A percentile compares a stretch with the other conserved stretches of the same genome.
Evolutionary conservation across 164 flowering plant species (phyloP).

Genomic region (Magnolia officinalis): DNA sequence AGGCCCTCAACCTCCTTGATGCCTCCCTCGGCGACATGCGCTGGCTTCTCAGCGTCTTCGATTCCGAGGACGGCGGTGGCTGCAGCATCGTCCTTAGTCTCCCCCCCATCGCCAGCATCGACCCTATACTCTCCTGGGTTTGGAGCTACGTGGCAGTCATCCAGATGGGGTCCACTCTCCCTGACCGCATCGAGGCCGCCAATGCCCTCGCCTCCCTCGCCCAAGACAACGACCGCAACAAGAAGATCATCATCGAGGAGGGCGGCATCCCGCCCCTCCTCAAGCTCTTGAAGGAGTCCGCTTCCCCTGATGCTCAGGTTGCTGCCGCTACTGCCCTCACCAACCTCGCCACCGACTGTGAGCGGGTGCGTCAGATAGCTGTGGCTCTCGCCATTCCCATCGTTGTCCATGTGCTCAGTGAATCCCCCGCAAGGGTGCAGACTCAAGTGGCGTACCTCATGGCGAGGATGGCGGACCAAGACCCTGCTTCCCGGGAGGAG

Average conservation of each 20-base stretch:
- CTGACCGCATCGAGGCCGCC: conserved; percentile 65
- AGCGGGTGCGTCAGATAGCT: conserved; percentile 35
- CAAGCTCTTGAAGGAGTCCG: conserved; percentile 52
- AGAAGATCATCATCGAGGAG: conserved; percentile 72
- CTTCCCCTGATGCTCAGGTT: conserved; percentile 54
- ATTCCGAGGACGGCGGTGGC: conserved; percentile 19
- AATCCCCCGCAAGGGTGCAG: conserved; percentile 57
- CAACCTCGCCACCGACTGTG: conserved; percentile 39
- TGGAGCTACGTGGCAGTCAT: conserved; percentile 72
- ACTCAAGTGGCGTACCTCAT: conserved; percentile 49
- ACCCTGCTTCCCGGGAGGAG: conserved; percentile 46
- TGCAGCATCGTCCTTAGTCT: conserved; percentile 36
- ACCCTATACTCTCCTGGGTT: conserved; percentile 76
- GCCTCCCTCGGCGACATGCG: conserved; percentile 58
- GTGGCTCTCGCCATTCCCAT: conserved; percentile 37
- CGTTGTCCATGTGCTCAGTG: conserved; percentile 45
- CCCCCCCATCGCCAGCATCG: conserved; percentile 77
- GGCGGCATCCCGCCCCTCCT: conserved; percentile 63
- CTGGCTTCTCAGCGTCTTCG: conserved; percentile 62
- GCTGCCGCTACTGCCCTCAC: conserved; percentile 57
- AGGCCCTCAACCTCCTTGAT: conserved; percentile 45
- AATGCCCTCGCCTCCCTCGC: conserved; percentile 55
- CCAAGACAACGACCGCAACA: conserved; percentile 51
- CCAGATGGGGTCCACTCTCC: conserved; percentile 34
- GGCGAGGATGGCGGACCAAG: conserved; percentile 53